Evolutionary conservation across 768 basidiomycete species (phyloP).

Genomic region (Gloeostereum incarnatum): DNA sequence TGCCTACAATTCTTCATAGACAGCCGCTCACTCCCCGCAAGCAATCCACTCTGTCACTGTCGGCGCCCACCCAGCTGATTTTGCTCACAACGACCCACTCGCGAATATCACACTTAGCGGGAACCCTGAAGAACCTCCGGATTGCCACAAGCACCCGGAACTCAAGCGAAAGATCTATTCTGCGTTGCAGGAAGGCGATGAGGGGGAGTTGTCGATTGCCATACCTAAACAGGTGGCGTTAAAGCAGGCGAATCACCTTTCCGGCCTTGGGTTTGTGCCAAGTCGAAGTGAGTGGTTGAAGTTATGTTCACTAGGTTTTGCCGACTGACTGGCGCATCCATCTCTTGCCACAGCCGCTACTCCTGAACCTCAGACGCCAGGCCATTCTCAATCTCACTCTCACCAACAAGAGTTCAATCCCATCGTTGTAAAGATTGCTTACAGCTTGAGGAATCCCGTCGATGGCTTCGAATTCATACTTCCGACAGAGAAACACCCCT

Average conservation of each 20-base stretch:
- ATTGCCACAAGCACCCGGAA: constrained; percentile 87
- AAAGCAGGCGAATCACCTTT: constrained; percentile 48
- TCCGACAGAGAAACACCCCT: constrained; percentile 75
- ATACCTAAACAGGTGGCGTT: constrained; percentile 68
- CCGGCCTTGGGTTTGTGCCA: constrained; percentile 28
- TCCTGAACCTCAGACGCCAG: constrained; percentile 74
- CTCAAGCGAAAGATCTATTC: constrained; percentile 88
- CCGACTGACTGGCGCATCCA: background rate
- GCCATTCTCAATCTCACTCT: constrained; percentile 18
- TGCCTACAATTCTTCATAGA: constrained; percentile 1
- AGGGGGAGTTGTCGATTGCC: constrained; percentile 89
- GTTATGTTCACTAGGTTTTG: too few relatives aligned
- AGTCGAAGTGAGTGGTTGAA: constrained; percentile 44
- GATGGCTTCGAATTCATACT: constrained; percentile 82
- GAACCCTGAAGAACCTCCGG: constrained; percentile 42
- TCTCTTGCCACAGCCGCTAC: constrained; percentile 43
- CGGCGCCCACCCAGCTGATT: constrained; percentile 63
- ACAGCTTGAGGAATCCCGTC: constrained; percentile 73
- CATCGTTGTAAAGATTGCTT: constrained; percentile 67
- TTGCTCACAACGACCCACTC: constrained; percentile 70
- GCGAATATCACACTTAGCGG: constrained; percentile 54
- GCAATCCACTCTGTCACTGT: constrained; percentile 71
- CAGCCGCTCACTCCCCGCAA: constrained; percentile 21
- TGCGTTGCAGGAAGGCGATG: constrained; percentile 83
- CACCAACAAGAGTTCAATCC: constrained; percentile 56